Percentiles rank a stretch among this genome's conserved stretches.
These are phyloP conservation scores for Sugiyamaella castrensis DNA, from an alignment of 1,139 yeast species.

Conservation along the genomic window DNA sequence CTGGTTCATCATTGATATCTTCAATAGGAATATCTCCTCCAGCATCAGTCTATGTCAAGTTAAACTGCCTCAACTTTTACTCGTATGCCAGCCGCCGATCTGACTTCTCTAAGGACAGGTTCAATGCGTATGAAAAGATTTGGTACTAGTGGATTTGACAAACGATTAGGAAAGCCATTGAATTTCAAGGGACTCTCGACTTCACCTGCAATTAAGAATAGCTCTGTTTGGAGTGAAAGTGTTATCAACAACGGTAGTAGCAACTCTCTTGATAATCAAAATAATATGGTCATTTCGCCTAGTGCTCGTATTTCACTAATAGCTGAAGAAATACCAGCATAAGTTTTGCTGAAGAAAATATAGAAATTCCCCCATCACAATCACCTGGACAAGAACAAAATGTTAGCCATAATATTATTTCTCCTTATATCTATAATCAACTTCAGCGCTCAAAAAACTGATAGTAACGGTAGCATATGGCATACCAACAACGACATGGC, in stretches of 20 bases:
- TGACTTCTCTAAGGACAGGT: conserved; percentile 13
- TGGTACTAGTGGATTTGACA: conserved; percentile 12
- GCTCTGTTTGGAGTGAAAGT: not conserved
- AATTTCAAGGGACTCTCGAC: conserved; percentile 9
- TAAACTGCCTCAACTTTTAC: conserved; percentile 14
- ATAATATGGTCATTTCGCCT: conserved; percentile 1
- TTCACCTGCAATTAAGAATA: not conserved
- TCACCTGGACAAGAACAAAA: not conserved
- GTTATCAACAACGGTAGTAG: too few relatives aligned
- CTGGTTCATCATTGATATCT: conserved; percentile 1
- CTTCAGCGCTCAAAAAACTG: conserved; percentile 7
- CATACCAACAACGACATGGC: conserved; percentile 1
- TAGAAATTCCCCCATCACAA: conserved; percentile 17
- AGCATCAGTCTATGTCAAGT: not conserved
- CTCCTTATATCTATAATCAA: not conserved
- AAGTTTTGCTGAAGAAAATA: conserved; percentile 22
- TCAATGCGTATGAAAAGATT: conserved; percentile 13
- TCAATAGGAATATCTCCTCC: conserved; percentile 7
- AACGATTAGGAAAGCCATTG: conserved; percentile 8
- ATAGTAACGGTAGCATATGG: conserved; percentile 1
- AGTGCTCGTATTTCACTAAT: conserved; percentile 1
- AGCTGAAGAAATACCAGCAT: conserved; percentile 14
- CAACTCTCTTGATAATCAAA: not conserved
- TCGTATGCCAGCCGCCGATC: conserved; percentile 16
- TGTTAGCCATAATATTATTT: conserved; percentile 3